Conservation (phyloP, 257 asterid genomes). For the Mentha longifolia region DNA sequence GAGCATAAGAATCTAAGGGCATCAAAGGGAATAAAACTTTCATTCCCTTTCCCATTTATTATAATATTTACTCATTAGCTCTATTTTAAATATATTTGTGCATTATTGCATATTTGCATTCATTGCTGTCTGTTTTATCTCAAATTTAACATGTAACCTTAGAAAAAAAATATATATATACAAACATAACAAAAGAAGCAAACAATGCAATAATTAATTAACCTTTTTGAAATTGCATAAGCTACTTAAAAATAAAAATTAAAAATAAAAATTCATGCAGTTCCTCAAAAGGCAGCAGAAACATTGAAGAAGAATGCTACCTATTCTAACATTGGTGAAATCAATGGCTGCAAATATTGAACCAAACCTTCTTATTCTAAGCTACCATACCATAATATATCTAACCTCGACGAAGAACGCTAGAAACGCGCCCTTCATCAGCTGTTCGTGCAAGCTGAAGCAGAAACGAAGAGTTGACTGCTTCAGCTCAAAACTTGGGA, state of each 20-base stretch:
- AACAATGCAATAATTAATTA: neutral
- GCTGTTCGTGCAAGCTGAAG: neutral
- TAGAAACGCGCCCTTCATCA: too few relatives aligned
- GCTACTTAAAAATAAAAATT: neutral
- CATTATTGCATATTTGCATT: too few relatives aligned
- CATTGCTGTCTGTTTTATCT: too few relatives aligned
- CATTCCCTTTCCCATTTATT: neutral
- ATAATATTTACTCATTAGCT: too few relatives aligned
- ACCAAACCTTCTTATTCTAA: constrained; percentile 9
- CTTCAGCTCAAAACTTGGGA: constrained; percentile 38
- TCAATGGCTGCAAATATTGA: neutral
- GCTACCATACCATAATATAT: neutral
- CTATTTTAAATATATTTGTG: too few relatives aligned
- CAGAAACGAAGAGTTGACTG: neutral
- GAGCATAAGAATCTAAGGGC: constrained; percentile 25
- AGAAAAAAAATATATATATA: neutral
- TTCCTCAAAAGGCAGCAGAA: neutral
- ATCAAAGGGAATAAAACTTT: constrained; percentile 26
- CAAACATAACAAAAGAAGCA: neutral
- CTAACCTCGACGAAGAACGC: neutral
- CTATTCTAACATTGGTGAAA: neutral
- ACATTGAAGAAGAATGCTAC: neutral
- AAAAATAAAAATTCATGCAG: neutral
- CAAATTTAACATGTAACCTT: too few relatives aligned
- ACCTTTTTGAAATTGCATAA: neutral